Base-by-base conservation (phyloP, 805 yeast species). In the Sugiyamaella mastotermitis region DNA sequence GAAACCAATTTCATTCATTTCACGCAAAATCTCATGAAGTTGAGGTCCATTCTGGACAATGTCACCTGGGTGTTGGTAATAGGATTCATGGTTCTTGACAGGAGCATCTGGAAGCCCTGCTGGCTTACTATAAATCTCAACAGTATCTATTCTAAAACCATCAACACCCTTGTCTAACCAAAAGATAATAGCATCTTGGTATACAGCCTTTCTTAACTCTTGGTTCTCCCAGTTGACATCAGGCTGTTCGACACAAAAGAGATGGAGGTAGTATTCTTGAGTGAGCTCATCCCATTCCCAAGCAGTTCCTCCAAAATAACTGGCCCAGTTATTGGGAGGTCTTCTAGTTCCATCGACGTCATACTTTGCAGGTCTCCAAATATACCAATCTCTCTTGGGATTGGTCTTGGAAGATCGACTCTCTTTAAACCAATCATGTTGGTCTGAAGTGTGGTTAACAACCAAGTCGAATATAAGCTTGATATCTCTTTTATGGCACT, bases 211-310 rank as follows among this genome's bases (percentile, higher is more conserved):
- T 24, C 64, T 43, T 19, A 48, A 52, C 52, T 55, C 68, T 41
- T 62, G 44, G 50, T 67, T 73, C 47, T 74, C 79, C 82, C 80
- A 76, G 57, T 75, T 76, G 50, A 76, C 60, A 49, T 76, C 81
- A n/a, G 80, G 80, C 57, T 76, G 81, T 21, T 68, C 51, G 31
- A 53, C 56, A 13, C 77, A 76, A 56, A 72, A 76, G 39, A 74
- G 58, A 40, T 66, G 71, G 42, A 76, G 58, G 56, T 74, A 76
- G 60, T 73, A 75, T 55, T 76, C 78, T 34, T 67, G 65, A 13
- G 79, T 74, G 3, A 30, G 19, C 46, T 71, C 77, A 54, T 76
- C 80, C 52, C 65, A 74, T 31, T 60, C 61, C 80, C 81, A 76
- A n/a, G 80, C 76, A 30, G 72, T 61, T 4, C 76, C 79, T 5